Evolutionary conservation across 2,329 filamentous ascomycete species (phyloP), one percentile per base, ranked within the genome.

Genomic region (Atkinsonella texensis): DNA sequence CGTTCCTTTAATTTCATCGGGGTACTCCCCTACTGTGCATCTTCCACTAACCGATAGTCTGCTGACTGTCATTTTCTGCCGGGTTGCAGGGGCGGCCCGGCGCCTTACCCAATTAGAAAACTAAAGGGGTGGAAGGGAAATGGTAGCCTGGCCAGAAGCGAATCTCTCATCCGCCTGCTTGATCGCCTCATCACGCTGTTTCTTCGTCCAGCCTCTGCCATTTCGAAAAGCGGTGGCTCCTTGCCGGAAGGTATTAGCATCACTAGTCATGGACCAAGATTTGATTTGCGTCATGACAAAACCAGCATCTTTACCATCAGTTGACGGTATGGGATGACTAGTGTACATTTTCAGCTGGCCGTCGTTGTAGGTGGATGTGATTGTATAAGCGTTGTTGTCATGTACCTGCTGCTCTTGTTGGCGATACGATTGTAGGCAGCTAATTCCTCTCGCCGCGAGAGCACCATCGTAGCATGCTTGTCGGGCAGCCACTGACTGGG

Each of bases 401-500:
- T 48, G 28, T 4, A 23, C 20, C 8, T 18, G 7, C 7, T 12
- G 35, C 2, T 40, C 35, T 20, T 18, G 32, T 2, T 20, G 3
- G 6, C 20, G 18, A n/a, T 48, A 40, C 12, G 33, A 48, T 20
- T 48, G 46, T 3, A 48, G 46, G 15, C 9, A 18, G 8, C 13
- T 18, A 4, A 43, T 32, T 13, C 17, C 48, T 17, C 39, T 43
- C 9, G 39, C 38, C 12, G 18, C 48, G 13, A 50, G 28, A 3
- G 48, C 48, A 4, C 20, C 41, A 28, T 71, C 59, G 52, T 70
- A 67, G 41, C 53, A 59, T 46, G 62, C 65, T 52, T 71, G 68
- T 40, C 61, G 59, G 45, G 11, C 55, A 13, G 63, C 63, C n/a
- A 66, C 63, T 4, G 54, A 58, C 28, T 41, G 13, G n/a, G 48